phyloP scores from a whole-genome alignment of 2,329 filamentous ascomycete genomes.

The Aspergillus caelatus region DNA sequence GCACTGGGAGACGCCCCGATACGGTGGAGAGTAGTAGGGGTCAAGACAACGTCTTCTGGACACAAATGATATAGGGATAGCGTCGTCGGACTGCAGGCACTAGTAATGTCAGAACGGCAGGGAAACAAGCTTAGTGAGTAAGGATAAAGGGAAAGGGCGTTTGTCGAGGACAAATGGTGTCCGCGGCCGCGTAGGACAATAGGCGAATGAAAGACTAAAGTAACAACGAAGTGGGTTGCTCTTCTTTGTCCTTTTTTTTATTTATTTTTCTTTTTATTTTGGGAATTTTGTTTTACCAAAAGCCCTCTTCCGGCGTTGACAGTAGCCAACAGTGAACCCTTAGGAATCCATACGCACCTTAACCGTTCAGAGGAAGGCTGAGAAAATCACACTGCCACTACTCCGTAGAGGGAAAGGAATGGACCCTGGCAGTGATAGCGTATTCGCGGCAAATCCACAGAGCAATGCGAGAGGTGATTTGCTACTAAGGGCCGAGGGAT shows the following conservation, averaged over 20 bases:
- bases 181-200: constrained; percentile 15
- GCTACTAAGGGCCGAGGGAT: constrained; percentile 13
- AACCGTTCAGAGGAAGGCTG: constrained; percentile 2
- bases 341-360: constrained; percentile 18
- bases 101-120: constrained; percentile 15
- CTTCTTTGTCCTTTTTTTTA: constrained; percentile 13
- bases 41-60: constrained; percentile 9
- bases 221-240: constrained; percentile 14
- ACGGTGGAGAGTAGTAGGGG: constrained; percentile 10
- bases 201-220: constrained; percentile 12
- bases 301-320: neutral
- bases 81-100: constrained; percentile 18
- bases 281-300: neutral
- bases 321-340: neutral
- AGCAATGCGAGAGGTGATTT: constrained; percentile 17
- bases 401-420: constrained; percentile 20
- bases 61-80: constrained; percentile 11
- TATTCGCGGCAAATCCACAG: constrained; percentile 28
- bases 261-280: neutral
- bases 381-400: constrained; percentile 24
- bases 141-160: constrained; percentile 18
- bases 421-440: constrained; percentile 25
- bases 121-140: constrained; percentile 12
- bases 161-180: constrained; percentile 22
- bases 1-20: constrained; percentile 10